Percentiles rank a stretch among this genome's conserved stretches.
phyloP scores from a whole-genome alignment of 306 rosid genomes.

The Vicia villosa region DNA sequence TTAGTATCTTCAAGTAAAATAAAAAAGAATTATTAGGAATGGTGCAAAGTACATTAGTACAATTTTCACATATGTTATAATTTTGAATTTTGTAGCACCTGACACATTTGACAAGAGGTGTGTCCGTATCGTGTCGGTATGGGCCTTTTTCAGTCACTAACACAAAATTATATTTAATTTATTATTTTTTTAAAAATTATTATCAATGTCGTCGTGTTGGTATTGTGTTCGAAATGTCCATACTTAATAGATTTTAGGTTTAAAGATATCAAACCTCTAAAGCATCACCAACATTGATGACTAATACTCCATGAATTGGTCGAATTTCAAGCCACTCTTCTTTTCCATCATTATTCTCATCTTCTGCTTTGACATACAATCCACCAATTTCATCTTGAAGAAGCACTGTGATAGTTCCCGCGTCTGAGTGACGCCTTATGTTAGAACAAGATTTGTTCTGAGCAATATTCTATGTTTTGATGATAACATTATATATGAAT shows the following conservation, averaged over 20 bases:
- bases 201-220: too few species aligned
- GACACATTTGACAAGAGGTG: too few species aligned
- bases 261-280: constrained; percentile 25
- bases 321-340: constrained; percentile 64
- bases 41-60: not conserved
- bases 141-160: too few species aligned
- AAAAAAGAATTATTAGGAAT: not conserved
- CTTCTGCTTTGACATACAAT: constrained; percentile 54
- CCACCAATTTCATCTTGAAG: constrained; percentile 80
- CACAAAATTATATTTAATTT: too few species aligned
- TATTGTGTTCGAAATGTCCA: too few species aligned
- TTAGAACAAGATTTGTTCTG: too few species aligned
- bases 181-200: too few species aligned
- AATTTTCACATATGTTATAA: too few species aligned
- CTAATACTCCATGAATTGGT: constrained; percentile 63
- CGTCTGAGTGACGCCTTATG: constrained; percentile 71
- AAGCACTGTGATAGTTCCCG: constrained; percentile 60
- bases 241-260: not conserved
- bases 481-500: too few species aligned
- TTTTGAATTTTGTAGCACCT: too few species aligned
- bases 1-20: constrained; percentile 43
- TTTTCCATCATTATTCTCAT: constrained; percentile 26
- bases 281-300: constrained; percentile 62
- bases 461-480: too few species aligned
- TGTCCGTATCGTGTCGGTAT: too few species aligned